These are phyloP conservation scores for Coemansia sp. DNA, from an alignment of 192 early-diverging fungal species.

Conservation along the genomic window DNA sequence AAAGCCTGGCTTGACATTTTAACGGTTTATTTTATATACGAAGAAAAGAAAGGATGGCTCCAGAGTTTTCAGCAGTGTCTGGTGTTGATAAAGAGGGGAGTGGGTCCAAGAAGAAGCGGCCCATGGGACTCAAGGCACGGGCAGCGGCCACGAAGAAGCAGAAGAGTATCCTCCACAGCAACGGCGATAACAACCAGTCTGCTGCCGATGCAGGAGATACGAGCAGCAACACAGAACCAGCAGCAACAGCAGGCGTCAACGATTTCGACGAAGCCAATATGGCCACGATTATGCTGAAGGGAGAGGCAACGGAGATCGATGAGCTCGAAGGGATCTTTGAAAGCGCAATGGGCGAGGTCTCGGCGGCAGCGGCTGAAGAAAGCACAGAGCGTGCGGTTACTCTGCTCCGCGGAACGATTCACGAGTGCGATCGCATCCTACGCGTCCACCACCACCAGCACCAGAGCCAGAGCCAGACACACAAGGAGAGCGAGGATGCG, in stretches of 20 bases:
- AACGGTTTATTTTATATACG: background rate
- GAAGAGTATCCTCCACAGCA: background rate
- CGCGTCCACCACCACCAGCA: conserved; percentile 23
- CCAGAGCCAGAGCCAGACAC: background rate
- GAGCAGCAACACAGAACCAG: no score
- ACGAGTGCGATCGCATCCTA: conserved; percentile 63
- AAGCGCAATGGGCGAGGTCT: conserved; percentile 48
- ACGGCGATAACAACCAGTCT: background rate
- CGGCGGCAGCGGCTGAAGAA: conserved; percentile 1
- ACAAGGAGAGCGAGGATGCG: conserved; percentile 1
- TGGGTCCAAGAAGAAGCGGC: conserved; percentile 42
- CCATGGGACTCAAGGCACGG: conserved; percentile 55
- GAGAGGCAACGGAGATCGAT: conserved; percentile 53
- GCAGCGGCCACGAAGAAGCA: conserved; percentile 31
- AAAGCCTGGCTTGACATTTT: conserved; percentile 13
- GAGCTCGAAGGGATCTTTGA: conserved; percentile 57
- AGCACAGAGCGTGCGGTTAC: conserved; percentile 41
- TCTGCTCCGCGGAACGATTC: conserved; percentile 59
- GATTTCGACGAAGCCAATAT: conserved; percentile 47
- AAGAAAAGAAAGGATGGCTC: background rate
- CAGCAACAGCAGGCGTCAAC: conserved; percentile 14
- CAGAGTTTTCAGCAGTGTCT: no score
- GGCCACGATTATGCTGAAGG: conserved; percentile 49
- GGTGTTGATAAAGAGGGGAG: no score
- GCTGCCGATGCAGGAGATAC: no score